Base-by-base conservation (phyloP, 1,284 basidiomycete genomes). In the Trichosporon faecale region DNA sequence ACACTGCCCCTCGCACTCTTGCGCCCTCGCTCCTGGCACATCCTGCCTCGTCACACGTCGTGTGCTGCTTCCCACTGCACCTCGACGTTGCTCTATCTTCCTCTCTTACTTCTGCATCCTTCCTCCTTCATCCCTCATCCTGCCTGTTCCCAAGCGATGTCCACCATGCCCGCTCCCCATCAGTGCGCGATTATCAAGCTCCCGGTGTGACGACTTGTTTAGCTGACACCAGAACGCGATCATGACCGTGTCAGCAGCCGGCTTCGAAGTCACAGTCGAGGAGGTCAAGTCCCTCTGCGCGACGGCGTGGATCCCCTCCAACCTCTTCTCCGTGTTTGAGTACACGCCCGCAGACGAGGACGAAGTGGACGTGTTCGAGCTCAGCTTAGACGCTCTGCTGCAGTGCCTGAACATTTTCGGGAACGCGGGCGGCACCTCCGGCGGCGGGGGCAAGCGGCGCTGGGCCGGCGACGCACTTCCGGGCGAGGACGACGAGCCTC, bases 381-480 rank as follows among this genome's bases (percentile, higher is more conserved):
- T 97, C 69, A 90, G 90, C 3, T 87, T 98, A 35, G 88, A 89
- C 77, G 90, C 90, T 0, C 84, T 96, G 68, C 87, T 96, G 69
- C 93, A 95, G 76, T 95, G 93, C 76, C 86, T 98, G 55, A 94
- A 95, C 80, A 90, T 97, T 68, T 97, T 95, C 77, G 94, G 95
- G 12, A 92, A 93, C 6, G 92, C 91, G 1, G 85, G 66, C 49
- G 66, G 70, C 63, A 60, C 73, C 63, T 23, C 71, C 27, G 27
- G 66, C 33, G 27, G 52, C 12, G 31, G 44, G 21, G 64, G 68
- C 12, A 75, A 74, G 49, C 66, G 78, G 68, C 70, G 77, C 9
- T 83, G 79, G 79, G 83, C 84, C n/a, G 87, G 85, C 1, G 88
- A 88, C 29, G 86, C 74, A 2, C 77, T 78, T n/a, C 31, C 64